phyloP scores from a whole-genome alignment of 441 rosid genomes.

The Gossypium lobatum region DNA sequence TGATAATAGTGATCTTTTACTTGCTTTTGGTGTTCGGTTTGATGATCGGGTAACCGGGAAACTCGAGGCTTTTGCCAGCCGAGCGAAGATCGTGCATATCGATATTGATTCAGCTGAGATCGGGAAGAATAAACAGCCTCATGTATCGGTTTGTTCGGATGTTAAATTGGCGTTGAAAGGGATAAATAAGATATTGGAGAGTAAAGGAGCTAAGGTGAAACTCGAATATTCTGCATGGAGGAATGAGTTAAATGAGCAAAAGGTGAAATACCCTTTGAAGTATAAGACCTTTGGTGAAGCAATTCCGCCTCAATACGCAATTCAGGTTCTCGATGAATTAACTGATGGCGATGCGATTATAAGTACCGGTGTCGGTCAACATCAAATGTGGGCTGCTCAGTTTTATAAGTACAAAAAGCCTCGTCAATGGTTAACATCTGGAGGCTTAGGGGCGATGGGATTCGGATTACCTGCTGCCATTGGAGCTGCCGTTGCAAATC shows the following conservation, averaged over 20 bases:
- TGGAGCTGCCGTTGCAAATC: not conserved
- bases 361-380: not conserved
- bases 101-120: not conserved
- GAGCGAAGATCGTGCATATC: not conserved
- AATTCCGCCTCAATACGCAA: not conserved
- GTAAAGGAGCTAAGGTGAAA: not conserved
- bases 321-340: not conserved
- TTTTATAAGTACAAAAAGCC: not conserved
- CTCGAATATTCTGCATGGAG: not conserved
- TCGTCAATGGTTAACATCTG: not conserved
- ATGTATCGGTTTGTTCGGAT: not conserved
- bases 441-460: not conserved
- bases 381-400: slow-evolving; percentile 1
- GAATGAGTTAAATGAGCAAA: not conserved
- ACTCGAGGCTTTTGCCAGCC: not conserved
- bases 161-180: not conserved
- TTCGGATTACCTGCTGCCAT: not conserved
- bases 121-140: slow-evolving; percentile 1
- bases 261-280: not conserved
- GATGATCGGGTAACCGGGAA: not conserved
- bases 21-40: not conserved
- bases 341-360: not conserved
- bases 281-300: not conserved
- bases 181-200: not conserved
- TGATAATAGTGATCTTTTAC: not conserved